These are phyloP conservation scores for Fusarium subglutinans DNA, from an alignment of 2,329 filamentous ascomycete species.

Conservation along the genomic window DNA sequence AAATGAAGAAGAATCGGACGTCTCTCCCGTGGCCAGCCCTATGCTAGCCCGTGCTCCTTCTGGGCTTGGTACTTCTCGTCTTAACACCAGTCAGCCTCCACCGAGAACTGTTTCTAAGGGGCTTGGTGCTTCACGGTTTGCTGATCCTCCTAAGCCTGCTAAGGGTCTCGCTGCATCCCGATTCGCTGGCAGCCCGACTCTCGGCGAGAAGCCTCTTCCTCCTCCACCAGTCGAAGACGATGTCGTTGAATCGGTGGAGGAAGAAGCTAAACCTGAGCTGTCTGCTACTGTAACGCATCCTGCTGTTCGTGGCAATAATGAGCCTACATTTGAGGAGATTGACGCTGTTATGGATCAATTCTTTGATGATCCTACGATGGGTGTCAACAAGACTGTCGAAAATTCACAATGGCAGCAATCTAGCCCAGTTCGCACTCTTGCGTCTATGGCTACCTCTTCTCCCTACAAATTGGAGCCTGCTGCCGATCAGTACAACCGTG, in stretches of 20 bases:
- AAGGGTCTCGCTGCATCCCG: slow-evolving; percentile 56
- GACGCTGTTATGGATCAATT: slow-evolving; percentile 92
- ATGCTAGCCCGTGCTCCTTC: slow-evolving; percentile 31
- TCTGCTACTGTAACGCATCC: slow-evolving; percentile 25
- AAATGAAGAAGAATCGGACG: slow-evolving; percentile 35
- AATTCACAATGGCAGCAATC: slow-evolving; percentile 54
- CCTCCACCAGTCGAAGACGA: slow-evolving; percentile 42
- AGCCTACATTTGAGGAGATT: slow-evolving; percentile 80
- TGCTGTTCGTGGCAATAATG: slow-evolving; percentile 41
- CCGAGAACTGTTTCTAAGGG: slow-evolving; percentile 48
- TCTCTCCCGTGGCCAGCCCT: slow-evolving; percentile 33
- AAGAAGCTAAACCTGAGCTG: slow-evolving; percentile 30
- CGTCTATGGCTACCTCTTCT: slow-evolving; percentile 53
- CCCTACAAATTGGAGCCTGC: slow-evolving; percentile 62
- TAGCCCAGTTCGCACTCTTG: slow-evolving; percentile 37
- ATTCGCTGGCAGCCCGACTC: slow-evolving; percentile 54
- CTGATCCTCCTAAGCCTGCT: slow-evolving; percentile 53
- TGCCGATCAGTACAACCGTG: slow-evolving; percentile 67
- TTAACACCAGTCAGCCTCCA: slow-evolving; percentile 33
- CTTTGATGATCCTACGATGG: slow-evolving; percentile 75
- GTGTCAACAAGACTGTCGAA: slow-evolving; percentile 71
- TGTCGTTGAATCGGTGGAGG: slow-evolving; percentile 45
- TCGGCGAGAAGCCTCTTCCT: slow-evolving; percentile 31
- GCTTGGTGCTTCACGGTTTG: slow-evolving; percentile 60
- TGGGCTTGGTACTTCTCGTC: slow-evolving; percentile 34